A percentile compares a stretch with the other conserved stretches of the same genome.
Evolutionary conservation across 225 moss, liverwort and hornwort species (phyloP).

Genomic region (Physcomitrium patens): DNA sequence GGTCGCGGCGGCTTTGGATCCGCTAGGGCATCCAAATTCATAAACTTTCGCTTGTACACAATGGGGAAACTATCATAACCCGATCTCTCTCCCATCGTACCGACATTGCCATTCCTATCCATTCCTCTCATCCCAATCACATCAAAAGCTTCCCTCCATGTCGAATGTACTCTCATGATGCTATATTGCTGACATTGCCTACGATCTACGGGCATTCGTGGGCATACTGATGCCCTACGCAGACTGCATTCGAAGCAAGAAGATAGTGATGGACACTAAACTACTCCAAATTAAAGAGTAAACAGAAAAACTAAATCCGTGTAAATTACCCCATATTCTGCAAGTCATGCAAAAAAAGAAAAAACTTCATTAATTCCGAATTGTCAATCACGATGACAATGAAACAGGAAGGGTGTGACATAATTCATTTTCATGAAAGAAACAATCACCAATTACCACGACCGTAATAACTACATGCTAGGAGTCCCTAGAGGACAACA

Average conservation of each 20-base stretch:
- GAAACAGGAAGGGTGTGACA: not conserved
- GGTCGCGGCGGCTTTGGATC: conserved; percentile 35
- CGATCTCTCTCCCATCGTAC: conserved; percentile 15
- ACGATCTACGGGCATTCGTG: conserved; percentile 24
- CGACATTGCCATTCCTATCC: conserved; percentile 35
- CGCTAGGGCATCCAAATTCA: conserved; percentile 30
- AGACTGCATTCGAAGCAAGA: conserved; percentile 41
- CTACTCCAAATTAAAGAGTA: conserved; percentile 22
- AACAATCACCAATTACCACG: not conserved
- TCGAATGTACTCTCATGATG: conserved; percentile 37
- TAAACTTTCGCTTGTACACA: conserved; percentile 57
- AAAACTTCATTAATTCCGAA: conserved; percentile 1
- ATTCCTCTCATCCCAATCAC: conserved; percentile 28
- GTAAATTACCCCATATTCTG: conserved; percentile 28
- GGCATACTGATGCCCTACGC: conserved; percentile 37
- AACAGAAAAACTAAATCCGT: not conserved
- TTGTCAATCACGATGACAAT: conserved; percentile 10
- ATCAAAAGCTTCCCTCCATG: conserved; percentile 28
- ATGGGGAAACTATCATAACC: conserved; percentile 54
- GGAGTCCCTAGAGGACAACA: conserved; percentile 2
- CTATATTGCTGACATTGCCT: conserved; percentile 52
- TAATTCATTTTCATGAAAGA: not conserved
- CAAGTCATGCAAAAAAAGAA: conserved; percentile 24
- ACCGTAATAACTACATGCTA: not conserved
- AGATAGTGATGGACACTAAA: conserved; percentile 7